phyloP scores from a whole-genome alignment of 208 protist species.

The Trypanosoma boissoni region DNA sequence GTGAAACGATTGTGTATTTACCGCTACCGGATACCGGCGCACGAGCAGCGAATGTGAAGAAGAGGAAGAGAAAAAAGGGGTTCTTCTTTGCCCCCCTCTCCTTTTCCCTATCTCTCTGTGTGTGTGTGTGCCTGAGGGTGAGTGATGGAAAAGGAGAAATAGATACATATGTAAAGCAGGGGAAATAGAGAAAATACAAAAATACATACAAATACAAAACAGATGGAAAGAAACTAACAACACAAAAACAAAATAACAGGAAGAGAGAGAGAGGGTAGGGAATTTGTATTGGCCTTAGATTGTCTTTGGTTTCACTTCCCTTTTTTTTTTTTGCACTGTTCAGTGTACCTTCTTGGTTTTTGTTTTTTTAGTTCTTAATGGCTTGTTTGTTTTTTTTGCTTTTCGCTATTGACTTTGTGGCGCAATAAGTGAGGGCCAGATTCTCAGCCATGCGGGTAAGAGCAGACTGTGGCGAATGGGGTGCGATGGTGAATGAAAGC shows the following conservation, averaged over 20 bases:
- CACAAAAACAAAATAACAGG: neutral
- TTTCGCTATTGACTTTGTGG: neutral
- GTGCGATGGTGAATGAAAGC: neutral
- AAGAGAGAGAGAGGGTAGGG: neutral
- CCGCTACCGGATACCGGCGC: conserved; percentile 8
- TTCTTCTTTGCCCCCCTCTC: conserved; percentile 5
- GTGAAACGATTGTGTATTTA: conserved; percentile 15
- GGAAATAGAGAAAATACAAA: too few relatives aligned
- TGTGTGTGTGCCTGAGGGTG: neutral
- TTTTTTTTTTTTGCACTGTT: neutral
- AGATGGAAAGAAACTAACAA: neutral
- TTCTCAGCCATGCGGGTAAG: too few relatives aligned
- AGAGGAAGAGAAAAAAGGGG: neutral
- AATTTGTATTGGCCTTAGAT: neutral
- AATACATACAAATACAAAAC: neutral
- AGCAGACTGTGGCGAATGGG: neutral
- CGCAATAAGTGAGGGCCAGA: too few relatives aligned
- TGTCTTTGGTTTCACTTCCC: conserved; percentile 1
- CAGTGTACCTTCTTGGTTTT: neutral
- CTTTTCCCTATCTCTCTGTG: neutral
- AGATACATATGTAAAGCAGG: conserved; percentile 7
- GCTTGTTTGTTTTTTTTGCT: conserved; percentile 12
- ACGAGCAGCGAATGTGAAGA: neutral
- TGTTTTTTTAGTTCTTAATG: neutral
- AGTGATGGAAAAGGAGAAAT: neutral